These are phyloP conservation scores for Aspergillus avenaceus DNA, from an alignment of 495 filamentous ascomycete species.

Conservation along the genomic window DNA sequence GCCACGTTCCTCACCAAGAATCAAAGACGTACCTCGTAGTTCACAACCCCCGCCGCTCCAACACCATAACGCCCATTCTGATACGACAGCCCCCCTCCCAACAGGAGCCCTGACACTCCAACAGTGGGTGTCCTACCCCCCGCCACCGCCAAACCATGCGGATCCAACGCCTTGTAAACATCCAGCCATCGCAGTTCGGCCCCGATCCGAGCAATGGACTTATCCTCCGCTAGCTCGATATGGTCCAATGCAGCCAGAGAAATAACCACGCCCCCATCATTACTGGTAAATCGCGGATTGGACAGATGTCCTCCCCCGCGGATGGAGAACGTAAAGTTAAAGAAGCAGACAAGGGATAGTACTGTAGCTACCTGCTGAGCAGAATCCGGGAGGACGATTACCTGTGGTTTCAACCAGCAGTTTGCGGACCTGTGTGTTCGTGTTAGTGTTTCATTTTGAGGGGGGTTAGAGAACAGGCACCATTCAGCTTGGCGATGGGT, in stretches of 20 bases:
- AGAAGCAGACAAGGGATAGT: slow-evolving; percentile 7
- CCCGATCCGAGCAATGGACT: neutral
- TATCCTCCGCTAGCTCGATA: neutral
- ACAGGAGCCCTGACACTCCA: slow-evolving; percentile 2
- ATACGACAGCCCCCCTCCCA: slow-evolving; percentile 8
- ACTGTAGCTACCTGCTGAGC: slow-evolving; percentile 7
- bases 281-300: slow-evolving; percentile 11
- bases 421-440: slow-evolving; percentile 14
- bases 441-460: no score
- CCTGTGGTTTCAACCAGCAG: slow-evolving; percentile 7
- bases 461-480: slow-evolving; percentile 4
- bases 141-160: slow-evolving; percentile 1
- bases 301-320: slow-evolving; percentile 13
- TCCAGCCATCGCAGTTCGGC: slow-evolving; percentile 5
- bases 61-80: slow-evolving; percentile 4
- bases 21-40: slow-evolving; percentile 6
- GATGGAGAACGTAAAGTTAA: slow-evolving; percentile 13
- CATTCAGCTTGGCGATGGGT: slow-evolving; percentile 1
- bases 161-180: neutral
- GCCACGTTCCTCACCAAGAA: neutral
- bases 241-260: neutral
- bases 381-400: slow-evolving; percentile 3
- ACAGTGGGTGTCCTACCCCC: slow-evolving; percentile 5
- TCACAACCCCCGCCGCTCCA: neutral
- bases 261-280: slow-evolving; percentile 7